Conservation (phyloP, 768 basidiomycete genomes). For the Phallus indusiatus region DNA sequence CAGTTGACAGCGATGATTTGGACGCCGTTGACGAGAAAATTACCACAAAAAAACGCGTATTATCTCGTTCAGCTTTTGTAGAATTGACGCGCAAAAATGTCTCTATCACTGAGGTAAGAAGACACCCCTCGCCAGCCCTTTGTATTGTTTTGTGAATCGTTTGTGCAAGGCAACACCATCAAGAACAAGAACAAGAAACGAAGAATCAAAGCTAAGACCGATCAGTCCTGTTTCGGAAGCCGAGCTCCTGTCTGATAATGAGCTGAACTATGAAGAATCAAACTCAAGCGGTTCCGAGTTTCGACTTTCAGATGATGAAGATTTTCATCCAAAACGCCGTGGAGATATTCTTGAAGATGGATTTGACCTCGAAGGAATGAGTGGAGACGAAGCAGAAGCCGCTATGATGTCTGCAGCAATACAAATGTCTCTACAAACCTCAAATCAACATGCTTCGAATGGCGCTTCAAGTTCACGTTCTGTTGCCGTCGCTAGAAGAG, state of each 20-base stretch:
- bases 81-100: not conserved
- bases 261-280: conserved; percentile 35
- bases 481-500: conserved; percentile 32
- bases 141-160: not conserved
- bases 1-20: not conserved
- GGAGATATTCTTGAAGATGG: conserved; percentile 1
- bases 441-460: conserved; percentile 18
- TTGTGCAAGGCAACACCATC: not conserved
- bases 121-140: not conserved
- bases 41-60: not conserved
- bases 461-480: conserved; percentile 30
- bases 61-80: not conserved
- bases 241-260: conserved; percentile 23
- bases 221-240: not conserved
- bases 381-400: conserved; percentile 32
- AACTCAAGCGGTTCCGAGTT: conserved; percentile 57
- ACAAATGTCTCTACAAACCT: conserved; percentile 37
- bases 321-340: conserved; percentile 11
- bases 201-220: not conserved
- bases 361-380: conserved; percentile 6
- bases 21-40: not conserved
- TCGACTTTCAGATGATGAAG: conserved; percentile 26
- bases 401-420: conserved; percentile 52
- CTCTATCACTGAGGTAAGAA: not conserved
- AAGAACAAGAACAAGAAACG: not conserved